These are phyloP conservation scores for Aspergillus aculeatus DNA, from an alignment of 2,329 filamentous ascomycete genomes.

Conservation along the genomic window DNA sequence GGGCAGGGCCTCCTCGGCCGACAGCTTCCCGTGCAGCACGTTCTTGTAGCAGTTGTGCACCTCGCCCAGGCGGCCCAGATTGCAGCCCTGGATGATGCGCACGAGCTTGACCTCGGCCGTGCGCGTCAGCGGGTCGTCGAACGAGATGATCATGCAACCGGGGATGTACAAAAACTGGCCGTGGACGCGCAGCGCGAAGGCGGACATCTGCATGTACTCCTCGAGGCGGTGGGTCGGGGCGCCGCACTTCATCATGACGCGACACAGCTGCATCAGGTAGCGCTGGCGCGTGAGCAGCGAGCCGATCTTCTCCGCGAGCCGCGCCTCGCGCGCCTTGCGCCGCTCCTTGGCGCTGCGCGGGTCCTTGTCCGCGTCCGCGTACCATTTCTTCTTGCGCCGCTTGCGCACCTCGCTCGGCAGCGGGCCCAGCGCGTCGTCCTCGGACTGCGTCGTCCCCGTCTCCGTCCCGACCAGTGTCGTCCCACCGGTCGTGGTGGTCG, in stretches of 20 bases:
- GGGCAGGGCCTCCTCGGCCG: slow-evolving; percentile 41
- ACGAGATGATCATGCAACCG: slow-evolving; percentile 58
- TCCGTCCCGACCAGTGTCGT: too few species aligned
- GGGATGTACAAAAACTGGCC: slow-evolving; percentile 80
- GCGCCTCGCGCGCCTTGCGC: slow-evolving; percentile 23
- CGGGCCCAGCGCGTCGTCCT: slow-evolving; percentile 5
- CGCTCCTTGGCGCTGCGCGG: slow-evolving; percentile 42
- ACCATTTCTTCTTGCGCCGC: slow-evolving; percentile 14
- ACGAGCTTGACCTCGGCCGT: slow-evolving; percentile 46
- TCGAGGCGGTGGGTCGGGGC: slow-evolving; percentile 91
- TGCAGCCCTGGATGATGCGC: slow-evolving; percentile 38
- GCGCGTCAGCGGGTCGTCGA: slow-evolving; percentile 55
- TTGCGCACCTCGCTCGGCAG: slow-evolving; percentile 3
- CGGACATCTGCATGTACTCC: slow-evolving; percentile 83
- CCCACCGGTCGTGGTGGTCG: background rate
- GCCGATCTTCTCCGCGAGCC: slow-evolving; percentile 54
- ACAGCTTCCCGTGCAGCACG: slow-evolving; percentile 44
- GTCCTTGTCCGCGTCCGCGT: slow-evolving; percentile 12
- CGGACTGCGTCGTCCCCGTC: background rate
- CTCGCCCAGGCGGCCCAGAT: slow-evolving; percentile 43
- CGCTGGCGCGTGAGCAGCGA: slow-evolving; percentile 74
- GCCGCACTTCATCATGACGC: slow-evolving; percentile 82
- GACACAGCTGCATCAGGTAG: slow-evolving; percentile 81
- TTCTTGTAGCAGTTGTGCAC: slow-evolving; percentile 47
- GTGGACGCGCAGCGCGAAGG: slow-evolving; percentile 79